Evolutionary conservation across 108 stramenopile species (phyloP).

Genomic region (Nitzschia sp.): DNA sequence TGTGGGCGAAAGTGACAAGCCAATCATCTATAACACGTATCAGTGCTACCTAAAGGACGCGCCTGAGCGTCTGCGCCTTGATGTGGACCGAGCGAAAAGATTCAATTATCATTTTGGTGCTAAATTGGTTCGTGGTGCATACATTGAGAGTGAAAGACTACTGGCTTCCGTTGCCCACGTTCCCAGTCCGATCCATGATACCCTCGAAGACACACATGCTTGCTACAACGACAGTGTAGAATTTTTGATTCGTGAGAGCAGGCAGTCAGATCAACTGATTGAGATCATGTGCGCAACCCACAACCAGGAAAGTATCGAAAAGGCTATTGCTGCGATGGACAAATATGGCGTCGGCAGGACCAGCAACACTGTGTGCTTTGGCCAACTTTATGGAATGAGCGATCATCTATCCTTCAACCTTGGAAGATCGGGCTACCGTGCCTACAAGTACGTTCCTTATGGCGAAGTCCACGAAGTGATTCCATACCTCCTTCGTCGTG

Average conservation of each 20-base stretch:
- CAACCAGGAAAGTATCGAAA: constrained; percentile 84
- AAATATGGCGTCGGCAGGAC: constrained; percentile 52
- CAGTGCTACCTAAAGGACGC: constrained; percentile 95
- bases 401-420: constrained; percentile 94
- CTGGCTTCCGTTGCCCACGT: constrained; percentile 58
- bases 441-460: constrained; percentile 96
- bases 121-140: constrained; percentile 98
- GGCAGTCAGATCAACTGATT: constrained; percentile 30
- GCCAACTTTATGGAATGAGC: constrained; percentile 96
- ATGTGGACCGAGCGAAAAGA: constrained; percentile 85
- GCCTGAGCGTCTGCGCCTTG: constrained; percentile 56
- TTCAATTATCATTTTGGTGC: constrained; percentile 82
- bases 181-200: constrained; percentile 79
- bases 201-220: constrained; percentile 85
- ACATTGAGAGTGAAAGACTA: constrained; percentile 92
- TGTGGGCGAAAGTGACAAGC: constrained; percentile 36
- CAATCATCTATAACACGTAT: constrained; percentile 90
- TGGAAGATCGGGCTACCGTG: constrained; percentile 81
- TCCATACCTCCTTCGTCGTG: constrained; percentile 95
- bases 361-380: constrained; percentile 71
- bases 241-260: constrained; percentile 52
- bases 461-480: constrained; percentile 93
- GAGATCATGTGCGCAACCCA: constrained; percentile 95
- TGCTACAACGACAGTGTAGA: constrained; percentile 84
- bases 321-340: constrained; percentile 73